Conservation (phyloP, 75 land plant species). For the Pseudotsuga menziesii region DNA sequence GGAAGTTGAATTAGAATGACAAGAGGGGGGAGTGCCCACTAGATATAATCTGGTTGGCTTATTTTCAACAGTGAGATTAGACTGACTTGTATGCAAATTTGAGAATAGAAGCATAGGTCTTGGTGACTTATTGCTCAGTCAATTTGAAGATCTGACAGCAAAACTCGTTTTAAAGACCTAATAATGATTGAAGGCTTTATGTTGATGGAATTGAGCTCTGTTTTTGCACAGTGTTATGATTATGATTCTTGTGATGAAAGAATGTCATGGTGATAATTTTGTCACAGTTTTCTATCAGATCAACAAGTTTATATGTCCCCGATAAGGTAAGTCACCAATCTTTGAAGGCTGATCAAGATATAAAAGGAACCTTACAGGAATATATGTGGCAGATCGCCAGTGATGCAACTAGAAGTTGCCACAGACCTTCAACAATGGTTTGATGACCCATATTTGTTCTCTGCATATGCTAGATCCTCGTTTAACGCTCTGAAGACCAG, state of each 20-base stretch:
- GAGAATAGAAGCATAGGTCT: background rate
- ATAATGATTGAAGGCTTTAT: background rate
- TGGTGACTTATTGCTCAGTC: background rate
- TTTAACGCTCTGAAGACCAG: background rate
- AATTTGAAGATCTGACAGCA: background rate
- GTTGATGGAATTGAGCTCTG: background rate
- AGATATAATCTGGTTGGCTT: background rate
- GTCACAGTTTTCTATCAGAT: background rate
- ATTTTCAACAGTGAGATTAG: background rate
- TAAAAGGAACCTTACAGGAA: background rate
- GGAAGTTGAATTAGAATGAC: slow-evolving; percentile 5
- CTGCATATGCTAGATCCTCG: background rate
- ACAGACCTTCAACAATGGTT: background rate
- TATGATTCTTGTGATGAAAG: too few species aligned
- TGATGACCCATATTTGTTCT: background rate
- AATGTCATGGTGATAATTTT: too few species aligned
- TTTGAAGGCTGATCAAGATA: background rate
- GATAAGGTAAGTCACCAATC: background rate
- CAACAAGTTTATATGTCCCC: background rate
- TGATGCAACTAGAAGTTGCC: background rate
- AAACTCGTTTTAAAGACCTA: background rate
- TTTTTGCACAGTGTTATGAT: background rate
- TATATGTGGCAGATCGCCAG: background rate
- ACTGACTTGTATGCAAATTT: background rate
- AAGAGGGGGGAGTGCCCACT: background rate